Conservation (phyloP, 192 early-diverging fungal genomes). For the Coemansia sp. region DNA sequence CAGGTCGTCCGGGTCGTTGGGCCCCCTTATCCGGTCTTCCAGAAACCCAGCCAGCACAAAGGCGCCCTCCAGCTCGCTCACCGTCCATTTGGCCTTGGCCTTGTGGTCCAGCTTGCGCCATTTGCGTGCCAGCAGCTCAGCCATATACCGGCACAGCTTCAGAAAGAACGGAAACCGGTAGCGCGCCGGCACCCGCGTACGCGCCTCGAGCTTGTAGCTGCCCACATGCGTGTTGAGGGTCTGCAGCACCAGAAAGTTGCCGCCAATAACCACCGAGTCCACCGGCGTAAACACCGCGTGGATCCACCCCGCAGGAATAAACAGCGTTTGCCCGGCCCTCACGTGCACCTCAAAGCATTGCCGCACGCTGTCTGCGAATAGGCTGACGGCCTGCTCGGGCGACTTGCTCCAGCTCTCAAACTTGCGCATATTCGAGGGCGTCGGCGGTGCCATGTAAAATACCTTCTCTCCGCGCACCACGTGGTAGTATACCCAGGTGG, state of each 20-base stretch:
- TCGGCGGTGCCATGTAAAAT: constrained; percentile 89
- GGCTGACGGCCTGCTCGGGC: constrained; percentile 63
- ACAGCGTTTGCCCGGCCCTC: constrained; percentile 81
- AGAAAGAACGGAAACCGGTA: constrained; percentile 87
- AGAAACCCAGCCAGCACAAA: constrained; percentile 55
- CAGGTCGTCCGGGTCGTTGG: constrained; percentile 12
- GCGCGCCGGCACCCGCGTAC: constrained; percentile 73
- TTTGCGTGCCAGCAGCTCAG: constrained; percentile 57
- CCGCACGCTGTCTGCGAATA: constrained; percentile 83
- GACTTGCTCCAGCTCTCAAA: constrained; percentile 89
- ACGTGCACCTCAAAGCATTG: constrained; percentile 76
- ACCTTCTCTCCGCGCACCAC: constrained; percentile 79
- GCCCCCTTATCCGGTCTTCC: constrained; percentile 17
- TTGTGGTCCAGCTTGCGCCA: constrained; percentile 46
- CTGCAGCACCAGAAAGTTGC: constrained; percentile 80
- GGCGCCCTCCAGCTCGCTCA: constrained; percentile 60
- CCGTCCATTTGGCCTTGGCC: constrained; percentile 23
- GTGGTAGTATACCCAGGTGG: constrained; percentile 89
- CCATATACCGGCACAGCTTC: constrained; percentile 81
- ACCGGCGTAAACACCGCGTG: constrained; percentile 88
- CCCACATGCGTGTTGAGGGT: constrained; percentile 74
- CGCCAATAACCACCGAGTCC: constrained; percentile 88
- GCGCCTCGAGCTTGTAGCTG: constrained; percentile 71
- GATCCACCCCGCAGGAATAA: constrained; percentile 96
- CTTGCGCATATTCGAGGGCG: constrained; percentile 77